phyloP scores from a whole-genome alignment of 2,329 filamentous ascomycete species.

The Dactylellina drechsleri region DNA sequence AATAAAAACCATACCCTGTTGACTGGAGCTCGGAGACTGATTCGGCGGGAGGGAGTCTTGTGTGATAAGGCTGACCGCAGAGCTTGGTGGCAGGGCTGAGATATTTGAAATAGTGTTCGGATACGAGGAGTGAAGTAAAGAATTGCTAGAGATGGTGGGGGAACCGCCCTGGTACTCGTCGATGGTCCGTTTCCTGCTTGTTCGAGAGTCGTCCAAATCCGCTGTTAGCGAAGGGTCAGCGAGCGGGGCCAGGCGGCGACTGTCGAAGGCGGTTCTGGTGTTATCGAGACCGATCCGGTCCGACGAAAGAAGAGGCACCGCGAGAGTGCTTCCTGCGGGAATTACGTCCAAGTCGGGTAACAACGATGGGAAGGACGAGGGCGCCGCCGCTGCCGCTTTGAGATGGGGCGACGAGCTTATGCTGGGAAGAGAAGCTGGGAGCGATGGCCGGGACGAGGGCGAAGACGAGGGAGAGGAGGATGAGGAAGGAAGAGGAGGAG shows the following conservation, averaged over 20 bases:
- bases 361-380: conserved; percentile 1
- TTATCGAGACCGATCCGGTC: conserved; percentile 30
- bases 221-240: neutral
- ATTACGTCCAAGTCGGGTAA: neutral
- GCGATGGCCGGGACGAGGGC: conserved; percentile 1
- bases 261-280: conserved; percentile 5
- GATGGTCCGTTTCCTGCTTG: conserved; percentile 34
- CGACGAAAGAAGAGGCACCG: conserved; percentile 12
- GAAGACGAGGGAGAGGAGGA: neutral
- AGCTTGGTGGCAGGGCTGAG: neutral
- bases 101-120: conserved; percentile 27
- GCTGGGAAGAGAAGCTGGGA: neutral
- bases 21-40: no score
- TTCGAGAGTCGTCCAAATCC: conserved; percentile 12
- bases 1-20: no score
- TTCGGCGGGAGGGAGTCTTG: conserved; percentile 3
- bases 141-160: conserved; percentile 15
- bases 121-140: conserved; percentile 18
- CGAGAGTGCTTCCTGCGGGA: neutral
- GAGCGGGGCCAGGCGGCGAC: conserved; percentile 25
- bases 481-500: conserved; percentile 8
- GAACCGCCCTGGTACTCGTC: conserved; percentile 34
- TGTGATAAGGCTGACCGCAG: conserved; percentile 12
- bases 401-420: no score
- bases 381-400: neutral